Percentiles rank a stretch among this genome's conserved stretches.
These are phyloP conservation scores for Aspergillus fumigatus DNA, from an alignment of 2,329 filamentous ascomycete species.

Conservation along the genomic window DNA sequence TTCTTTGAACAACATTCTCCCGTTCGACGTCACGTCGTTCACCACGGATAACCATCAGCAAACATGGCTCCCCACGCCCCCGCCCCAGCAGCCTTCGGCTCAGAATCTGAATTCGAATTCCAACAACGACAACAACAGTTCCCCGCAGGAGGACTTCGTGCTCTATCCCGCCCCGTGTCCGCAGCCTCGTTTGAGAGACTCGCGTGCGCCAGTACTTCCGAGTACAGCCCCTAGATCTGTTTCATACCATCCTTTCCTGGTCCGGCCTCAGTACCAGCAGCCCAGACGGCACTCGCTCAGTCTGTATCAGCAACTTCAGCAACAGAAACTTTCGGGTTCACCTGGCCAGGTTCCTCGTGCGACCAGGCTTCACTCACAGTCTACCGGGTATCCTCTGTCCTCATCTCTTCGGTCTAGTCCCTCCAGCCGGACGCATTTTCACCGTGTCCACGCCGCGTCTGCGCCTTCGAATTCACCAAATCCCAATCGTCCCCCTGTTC, in stretches of 20 bases:
- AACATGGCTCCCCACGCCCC: conserved; percentile 46
- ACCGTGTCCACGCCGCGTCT: conserved; percentile 34
- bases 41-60: conserved; percentile 46
- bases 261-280: conserved; percentile 29
- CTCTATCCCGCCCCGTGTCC: conserved; percentile 35
- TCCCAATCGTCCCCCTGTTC: conserved; percentile 36
- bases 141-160: conserved; percentile 41
- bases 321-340: conserved; percentile 31
- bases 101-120: conserved; percentile 27
- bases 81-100: conserved; percentile 40
- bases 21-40: conserved; percentile 45
- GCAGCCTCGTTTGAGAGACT: conserved; percentile 31
- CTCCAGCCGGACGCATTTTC: conserved; percentile 27
- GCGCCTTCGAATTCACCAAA: conserved; percentile 36
- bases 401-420: conserved; percentile 35
- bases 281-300: conserved; percentile 34
- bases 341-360: conserved; percentile 37
- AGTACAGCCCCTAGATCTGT: conserved; percentile 36
- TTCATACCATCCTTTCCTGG: conserved; percentile 30
- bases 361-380: conserved; percentile 35
- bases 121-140: conserved; percentile 28
- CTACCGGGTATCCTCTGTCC: conserved; percentile 37
- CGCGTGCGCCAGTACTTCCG: conserved; percentile 31
- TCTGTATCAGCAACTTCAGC: conserved; percentile 31
- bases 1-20: conserved; percentile 28